Base-by-base conservation (phyloP, 768 basidiomycete species). In the Suillus subluteus region DNA sequence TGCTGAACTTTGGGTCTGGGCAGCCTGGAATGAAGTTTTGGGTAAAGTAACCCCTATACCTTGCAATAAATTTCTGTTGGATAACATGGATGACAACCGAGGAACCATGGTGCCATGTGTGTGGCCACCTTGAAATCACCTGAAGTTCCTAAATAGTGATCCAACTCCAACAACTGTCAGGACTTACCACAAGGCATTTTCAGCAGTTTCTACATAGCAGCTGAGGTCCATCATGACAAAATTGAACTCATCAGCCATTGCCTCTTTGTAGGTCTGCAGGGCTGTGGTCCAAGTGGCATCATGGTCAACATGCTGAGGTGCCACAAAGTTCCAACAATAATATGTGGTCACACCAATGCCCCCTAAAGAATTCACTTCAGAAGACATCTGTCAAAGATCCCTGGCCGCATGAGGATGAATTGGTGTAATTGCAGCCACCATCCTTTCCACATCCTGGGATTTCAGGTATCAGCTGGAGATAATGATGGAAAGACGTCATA, bases 141-240 rank as follows among this genome's bases (percentile, higher is more conserved):
- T 50, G 23, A 50, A 1, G 23, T 50, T 50, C 48, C n/a, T 50
- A 4, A n/a, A 50, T 21, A 5, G 48, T 6, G 0, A 26, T 26
- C 11, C 21, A 23, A n/a, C 41, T 41, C 12, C 41, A 43, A 32
- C 32, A 32, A 18, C 48, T 26, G n/a, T 50, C 23, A 6, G 18
- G n/a, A 48, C 46, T 48, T 23, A 48, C 46, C 46, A 48, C 46
- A 48, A n/a, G n/a, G n/a, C n/a, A n/a, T n/a, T n/a, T n/a, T n/a
- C n/a, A n/a, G n/a, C n/a, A n/a, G n/a, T n/a, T 23, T 48, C 46
- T 4, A 48, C 46, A n/a, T 48, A 48, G 46, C 46, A 48, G 4
- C 23, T 23, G 6, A 50, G 48, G 48, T 50, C 48, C 48, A 12
- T 26, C 48, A 50, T 50, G 48, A 50, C 23, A 13, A 50, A 50